Percentiles rank a stretch among this genome's conserved stretches.
Conservation (phyloP, 2,329 filamentous ascomycete species). For the Venturia effusa region DNA sequence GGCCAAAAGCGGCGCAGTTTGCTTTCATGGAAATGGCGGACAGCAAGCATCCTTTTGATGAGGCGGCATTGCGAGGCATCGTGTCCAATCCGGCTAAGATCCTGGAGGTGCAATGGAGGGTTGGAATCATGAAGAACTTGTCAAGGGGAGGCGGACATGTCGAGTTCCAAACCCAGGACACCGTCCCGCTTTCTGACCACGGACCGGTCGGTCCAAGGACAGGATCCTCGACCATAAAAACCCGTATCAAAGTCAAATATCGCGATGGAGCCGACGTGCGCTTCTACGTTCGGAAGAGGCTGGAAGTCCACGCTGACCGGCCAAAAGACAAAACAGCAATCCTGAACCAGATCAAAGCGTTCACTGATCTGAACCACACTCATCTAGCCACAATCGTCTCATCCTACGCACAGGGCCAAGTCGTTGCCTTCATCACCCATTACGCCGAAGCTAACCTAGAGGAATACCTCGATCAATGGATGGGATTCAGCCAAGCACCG, state of each 20-base stretch:
- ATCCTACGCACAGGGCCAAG: slow-evolving; percentile 27
- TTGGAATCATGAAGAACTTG: slow-evolving; percentile 27
- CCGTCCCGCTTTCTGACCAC: slow-evolving; percentile 25
- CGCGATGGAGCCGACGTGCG: slow-evolving; percentile 24
- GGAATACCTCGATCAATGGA: slow-evolving; percentile 23
- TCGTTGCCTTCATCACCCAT: slow-evolving; percentile 24
- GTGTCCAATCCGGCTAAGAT: slow-evolving; percentile 26
- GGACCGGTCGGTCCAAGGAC: slow-evolving; percentile 19
- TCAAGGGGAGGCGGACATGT: slow-evolving; percentile 26
- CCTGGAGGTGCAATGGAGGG: slow-evolving; percentile 30
- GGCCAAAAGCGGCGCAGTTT: slow-evolving; percentile 27
- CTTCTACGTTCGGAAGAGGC: slow-evolving; percentile 26
- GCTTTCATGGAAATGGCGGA: slow-evolving; percentile 28
- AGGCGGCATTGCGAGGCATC: slow-evolving; percentile 27
- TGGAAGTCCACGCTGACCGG: slow-evolving; percentile 14
- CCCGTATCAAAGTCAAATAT: slow-evolving; percentile 24
- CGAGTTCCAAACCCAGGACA: slow-evolving; percentile 26
- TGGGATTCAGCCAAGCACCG: slow-evolving; percentile 22
- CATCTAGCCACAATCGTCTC: slow-evolving; percentile 27
- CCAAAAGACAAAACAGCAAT: slow-evolving; percentile 20
- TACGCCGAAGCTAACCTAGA: slow-evolving; percentile 27
- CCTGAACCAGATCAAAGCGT: slow-evolving; percentile 26
- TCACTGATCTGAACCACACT: slow-evolving; percentile 27
- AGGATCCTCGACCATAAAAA: slow-evolving; percentile 21
- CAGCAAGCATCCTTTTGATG: slow-evolving; percentile 26